A percentile compares a stretch with the other conserved stretches of the same genome.
phyloP scores from a whole-genome alignment of 2,329 filamentous ascomycete genomes.

The Malbranchea cinnamomea region DNA sequence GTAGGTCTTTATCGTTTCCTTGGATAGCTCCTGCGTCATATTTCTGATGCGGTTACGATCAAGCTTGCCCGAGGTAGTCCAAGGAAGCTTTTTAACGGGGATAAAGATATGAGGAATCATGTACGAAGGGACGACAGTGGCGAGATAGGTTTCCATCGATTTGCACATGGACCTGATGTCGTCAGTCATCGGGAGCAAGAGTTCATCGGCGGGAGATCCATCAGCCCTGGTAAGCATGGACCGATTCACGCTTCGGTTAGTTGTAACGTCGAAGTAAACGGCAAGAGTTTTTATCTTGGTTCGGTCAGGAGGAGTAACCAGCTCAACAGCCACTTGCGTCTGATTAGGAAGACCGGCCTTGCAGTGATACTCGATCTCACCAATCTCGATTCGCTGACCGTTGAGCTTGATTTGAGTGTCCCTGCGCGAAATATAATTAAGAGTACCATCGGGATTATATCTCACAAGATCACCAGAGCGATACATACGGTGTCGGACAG shows the following conservation, averaged over 20 bases:
- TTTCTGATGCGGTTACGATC: constrained; percentile 18
- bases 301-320: constrained; percentile 8
- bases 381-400: constrained; percentile 19
- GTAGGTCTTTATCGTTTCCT: constrained; percentile 7
- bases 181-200: constrained; percentile 9
- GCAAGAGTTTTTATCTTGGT: constrained; percentile 9
- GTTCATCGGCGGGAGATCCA: constrained; percentile 7
- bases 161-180: constrained; percentile 7
- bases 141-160: constrained; percentile 6
- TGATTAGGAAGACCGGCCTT: constrained; percentile 7
- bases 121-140: constrained; percentile 17
- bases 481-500: constrained; percentile 12
- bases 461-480: constrained; percentile 15
- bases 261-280: constrained; percentile 7
- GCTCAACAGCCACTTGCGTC: constrained; percentile 8
- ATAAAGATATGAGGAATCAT: constrained; percentile 25
- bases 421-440: constrained; percentile 14
- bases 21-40: constrained; percentile 12
- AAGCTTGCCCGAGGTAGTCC: constrained; percentile 24
- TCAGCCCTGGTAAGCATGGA: constrained; percentile 5
- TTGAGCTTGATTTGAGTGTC: constrained; percentile 51
- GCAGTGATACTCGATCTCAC: constrained; percentile 16
- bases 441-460: constrained; percentile 12
- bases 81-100: constrained; percentile 22
- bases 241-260: neutral